A percentile compares a stretch with the other conserved stretches of the same genome.
Evolutionary conservation across 805 yeast species (phyloP).

Genomic region (Cyberlindnera nakhonratchasimensis): DNA sequence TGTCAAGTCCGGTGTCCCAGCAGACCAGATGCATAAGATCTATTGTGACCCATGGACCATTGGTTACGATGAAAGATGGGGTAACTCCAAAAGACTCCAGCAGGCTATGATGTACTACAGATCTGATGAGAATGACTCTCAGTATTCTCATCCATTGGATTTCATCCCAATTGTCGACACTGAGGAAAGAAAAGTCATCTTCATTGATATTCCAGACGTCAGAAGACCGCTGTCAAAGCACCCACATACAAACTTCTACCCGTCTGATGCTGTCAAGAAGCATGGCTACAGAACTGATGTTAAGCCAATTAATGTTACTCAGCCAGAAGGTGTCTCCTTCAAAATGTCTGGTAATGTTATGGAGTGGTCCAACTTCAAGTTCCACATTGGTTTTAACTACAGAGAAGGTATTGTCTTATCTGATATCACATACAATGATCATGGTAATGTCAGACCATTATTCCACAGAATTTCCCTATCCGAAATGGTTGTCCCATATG

Average conservation of each 20-base stretch:
- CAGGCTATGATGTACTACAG: slow-evolving; percentile 81
- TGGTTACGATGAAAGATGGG: slow-evolving; percentile 77
- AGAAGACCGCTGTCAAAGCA: slow-evolving; percentile 69
- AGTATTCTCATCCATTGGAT: slow-evolving; percentile 65
- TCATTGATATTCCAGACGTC: slow-evolving; percentile 69
- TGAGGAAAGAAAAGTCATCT: slow-evolving; percentile 63
- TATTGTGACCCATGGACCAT: slow-evolving; percentile 72
- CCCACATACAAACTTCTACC: slow-evolving; percentile 69
- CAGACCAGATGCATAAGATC: slow-evolving; percentile 41
- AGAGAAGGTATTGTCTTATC: slow-evolving; percentile 80
- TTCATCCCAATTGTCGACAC: slow-evolving; percentile 81
- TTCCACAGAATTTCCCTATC: slow-evolving; percentile 76
- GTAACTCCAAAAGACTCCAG: slow-evolving; percentile 68
- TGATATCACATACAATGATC: slow-evolving; percentile 72
- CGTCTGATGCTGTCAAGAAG: slow-evolving; percentile 56
- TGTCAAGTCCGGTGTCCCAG: slow-evolving; percentile 64
- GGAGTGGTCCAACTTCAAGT: slow-evolving; percentile 73
- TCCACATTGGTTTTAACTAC: slow-evolving; percentile 82
- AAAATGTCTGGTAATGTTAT: slow-evolving; percentile 64
- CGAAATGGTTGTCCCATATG: slow-evolving; percentile 86
- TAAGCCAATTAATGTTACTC: slow-evolving; percentile 67
- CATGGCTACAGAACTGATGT: slow-evolving; percentile 62
- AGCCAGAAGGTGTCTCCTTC: slow-evolving; percentile 82
- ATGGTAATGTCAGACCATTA: slow-evolving; percentile 66
- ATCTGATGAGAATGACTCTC: slow-evolving; percentile 71